Percentiles rank a stretch among this genome's conserved stretches.
Evolutionary conservation across 345 rosid genomes (phyloP).

Genomic region (Dovyalis caffra): DNA sequence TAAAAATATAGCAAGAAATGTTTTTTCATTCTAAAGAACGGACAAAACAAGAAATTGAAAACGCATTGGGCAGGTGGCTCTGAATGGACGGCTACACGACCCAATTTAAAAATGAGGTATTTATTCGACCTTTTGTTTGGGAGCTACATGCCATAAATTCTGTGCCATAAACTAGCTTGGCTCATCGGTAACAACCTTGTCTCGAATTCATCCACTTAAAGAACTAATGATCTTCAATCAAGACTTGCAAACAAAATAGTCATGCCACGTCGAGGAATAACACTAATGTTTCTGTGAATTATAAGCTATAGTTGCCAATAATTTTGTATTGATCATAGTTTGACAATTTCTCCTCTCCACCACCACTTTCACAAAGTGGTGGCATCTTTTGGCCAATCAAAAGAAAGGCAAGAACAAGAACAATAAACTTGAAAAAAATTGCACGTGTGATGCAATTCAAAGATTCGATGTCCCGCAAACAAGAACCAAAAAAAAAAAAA

Average conservation of each 20-base stretch:
- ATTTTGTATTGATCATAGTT: background rate
- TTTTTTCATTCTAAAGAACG: too few species aligned
- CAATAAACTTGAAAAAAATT: background rate
- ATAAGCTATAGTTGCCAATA: background rate
- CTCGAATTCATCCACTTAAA: background rate
- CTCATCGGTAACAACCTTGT: background rate
- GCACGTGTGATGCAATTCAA: slow-evolving; percentile 10
- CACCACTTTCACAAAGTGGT: background rate
- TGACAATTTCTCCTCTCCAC: background rate
- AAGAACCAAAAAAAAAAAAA: background rate
- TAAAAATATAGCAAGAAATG: background rate
- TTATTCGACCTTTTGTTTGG: background rate
- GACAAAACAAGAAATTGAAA: background rate
- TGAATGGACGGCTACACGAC: background rate
- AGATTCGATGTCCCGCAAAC: background rate
- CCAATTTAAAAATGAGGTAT: background rate
- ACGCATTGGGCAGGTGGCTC: background rate
- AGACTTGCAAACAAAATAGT: background rate
- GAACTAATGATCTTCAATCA: too few species aligned
- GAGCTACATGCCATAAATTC: background rate
- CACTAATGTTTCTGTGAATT: background rate
- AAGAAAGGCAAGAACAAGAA: background rate
- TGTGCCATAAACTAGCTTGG: background rate
- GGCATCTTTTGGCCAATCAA: background rate
- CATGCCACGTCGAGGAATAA: background rate